Evolutionary conservation across 2,329 filamentous ascomycete species (phyloP), one percentile per base, ranked within the genome.

Genomic region (Hymenoscyphus occultus): DNA sequence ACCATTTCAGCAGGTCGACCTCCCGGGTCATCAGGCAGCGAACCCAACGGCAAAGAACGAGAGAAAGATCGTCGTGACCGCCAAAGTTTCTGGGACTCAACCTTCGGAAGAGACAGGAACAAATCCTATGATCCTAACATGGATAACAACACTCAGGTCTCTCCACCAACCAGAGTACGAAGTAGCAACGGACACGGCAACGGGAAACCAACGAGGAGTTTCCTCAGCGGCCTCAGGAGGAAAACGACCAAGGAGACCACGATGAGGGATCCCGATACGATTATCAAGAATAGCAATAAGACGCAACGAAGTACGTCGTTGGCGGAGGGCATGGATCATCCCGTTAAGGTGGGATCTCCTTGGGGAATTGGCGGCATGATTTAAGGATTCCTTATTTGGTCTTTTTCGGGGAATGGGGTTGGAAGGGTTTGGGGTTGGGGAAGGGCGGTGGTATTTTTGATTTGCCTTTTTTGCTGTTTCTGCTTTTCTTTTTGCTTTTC

Each of bases 41-140:
- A 69, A 22, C 45, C 40, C 19, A 56, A 71, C 59, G 61, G 61
- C 16, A 56, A 72, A 59, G 65, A 64, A 16, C 70, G 67, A 54
- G 48, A 54, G 13, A 19, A 22, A 7, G 48, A 54, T 28, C 48
- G 48, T 14, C 48, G 35, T 58, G 73, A 75, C 19, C 64, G 71
- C 9, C 74, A 75, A 60, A 72, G 68, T 56, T 75, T 76, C 62
- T 76, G 74, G 74, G 74, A 76, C 39, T 60, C 65, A 3, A 73
- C 71, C 1, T 76, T 76, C 66, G 72, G 73, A 54, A 54, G 73
- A 35, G 73, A 76, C 13, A 72, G 73, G 31, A 72, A 76, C 32
- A 54, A 54, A 4, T 54, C 48, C 22, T 67, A 68, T 60, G 69
- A 69, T 16, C 67, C 69, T 58, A 70, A 70, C 35, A 10, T 62